phyloP scores from a whole-genome alignment of 1,284 basidiomycete species.

The Naganishia albida region DNA sequence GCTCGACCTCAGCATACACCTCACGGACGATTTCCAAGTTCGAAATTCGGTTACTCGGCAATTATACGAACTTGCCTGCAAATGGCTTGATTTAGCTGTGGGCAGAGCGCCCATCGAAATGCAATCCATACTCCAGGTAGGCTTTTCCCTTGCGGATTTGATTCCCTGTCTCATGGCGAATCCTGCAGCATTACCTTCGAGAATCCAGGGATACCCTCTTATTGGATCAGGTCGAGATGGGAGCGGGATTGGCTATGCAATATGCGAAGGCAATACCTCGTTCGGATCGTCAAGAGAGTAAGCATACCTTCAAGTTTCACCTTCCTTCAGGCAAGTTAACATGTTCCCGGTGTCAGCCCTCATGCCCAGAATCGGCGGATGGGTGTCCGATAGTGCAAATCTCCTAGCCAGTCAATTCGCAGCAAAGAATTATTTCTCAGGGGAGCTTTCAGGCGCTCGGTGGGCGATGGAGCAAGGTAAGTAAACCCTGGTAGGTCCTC shows the following conservation, averaged over 20 bases:
- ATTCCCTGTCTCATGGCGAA: slow-evolving; percentile 24
- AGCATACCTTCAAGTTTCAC: slow-evolving; percentile 33
- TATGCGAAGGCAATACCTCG: slow-evolving; percentile 78
- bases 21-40: slow-evolving; percentile 83
- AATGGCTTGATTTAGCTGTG: slow-evolving; percentile 83
- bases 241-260: slow-evolving; percentile 81
- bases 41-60: slow-evolving; percentile 81
- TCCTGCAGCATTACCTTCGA: slow-evolving; percentile 73
- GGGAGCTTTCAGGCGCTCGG: slow-evolving; percentile 79
- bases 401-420: slow-evolving; percentile 75
- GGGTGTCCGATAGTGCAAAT: slow-evolving; percentile 70
- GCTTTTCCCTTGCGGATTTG: slow-evolving; percentile 2
- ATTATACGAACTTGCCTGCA: slow-evolving; percentile 70
- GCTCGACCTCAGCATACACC: slow-evolving; percentile 70
- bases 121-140: slow-evolving; percentile 83
- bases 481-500: slow-evolving; percentile 17
- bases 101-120: slow-evolving; percentile 87
- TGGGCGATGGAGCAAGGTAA: slow-evolving; percentile 58
- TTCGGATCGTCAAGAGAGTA: slow-evolving; percentile 75
- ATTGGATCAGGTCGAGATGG: slow-evolving; percentile 77
- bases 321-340: neutral
- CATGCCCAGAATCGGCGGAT: slow-evolving; percentile 53
- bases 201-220: slow-evolving; percentile 68
- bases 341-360: slow-evolving; percentile 36
- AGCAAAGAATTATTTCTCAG: slow-evolving; percentile 79